These are phyloP conservation scores for Dissoconium aciculare DNA, from an alignment of 2,329 filamentous ascomycete genomes.

Conservation along the genomic window DNA sequence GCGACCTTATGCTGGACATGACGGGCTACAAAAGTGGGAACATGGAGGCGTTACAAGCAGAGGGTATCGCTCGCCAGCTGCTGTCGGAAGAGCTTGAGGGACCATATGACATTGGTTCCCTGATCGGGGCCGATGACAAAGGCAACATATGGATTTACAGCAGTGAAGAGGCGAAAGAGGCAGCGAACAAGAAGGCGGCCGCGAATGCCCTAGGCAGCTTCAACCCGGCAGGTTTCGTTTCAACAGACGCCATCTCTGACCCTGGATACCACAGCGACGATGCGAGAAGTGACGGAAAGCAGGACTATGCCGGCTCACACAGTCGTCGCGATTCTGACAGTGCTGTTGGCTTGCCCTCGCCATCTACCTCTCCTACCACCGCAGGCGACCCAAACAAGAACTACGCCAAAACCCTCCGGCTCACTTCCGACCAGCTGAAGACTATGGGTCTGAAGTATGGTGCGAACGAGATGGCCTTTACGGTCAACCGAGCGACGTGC, in stretches of 20 bases:
- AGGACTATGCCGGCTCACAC: slow-evolving; percentile 32
- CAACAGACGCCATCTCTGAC: slow-evolving; percentile 74
- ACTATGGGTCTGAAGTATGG: slow-evolving; percentile 66
- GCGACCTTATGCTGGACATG: slow-evolving; percentile 97
- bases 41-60: slow-evolving; percentile 77
- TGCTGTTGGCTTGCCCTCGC: slow-evolving; percentile 51
- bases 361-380: slow-evolving; percentile 36
- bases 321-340: slow-evolving; percentile 53
- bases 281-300: slow-evolving; percentile 38
- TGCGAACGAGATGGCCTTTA: slow-evolving; percentile 91
- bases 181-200: slow-evolving; percentile 51
- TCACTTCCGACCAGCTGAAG: slow-evolving; percentile 93
- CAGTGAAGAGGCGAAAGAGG: slow-evolving; percentile 88
- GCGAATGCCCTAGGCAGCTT: slow-evolving; percentile 33
- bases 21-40: slow-evolving; percentile 90
- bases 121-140: slow-evolving; percentile 88
- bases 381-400: slow-evolving; percentile 61
- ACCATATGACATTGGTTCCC: slow-evolving; percentile 86
- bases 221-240: slow-evolving; percentile 38
- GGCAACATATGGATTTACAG: slow-evolving; percentile 99
- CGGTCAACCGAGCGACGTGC: slow-evolving; percentile 87
- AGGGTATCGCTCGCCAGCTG: slow-evolving; percentile 85
- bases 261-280: slow-evolving; percentile 92
- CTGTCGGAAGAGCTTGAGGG: slow-evolving; percentile 85
- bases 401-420: slow-evolving; percentile 87